Evolutionary conservation across 257 asterid species (phyloP).

Genomic region (Solanum raphanifolium): DNA sequence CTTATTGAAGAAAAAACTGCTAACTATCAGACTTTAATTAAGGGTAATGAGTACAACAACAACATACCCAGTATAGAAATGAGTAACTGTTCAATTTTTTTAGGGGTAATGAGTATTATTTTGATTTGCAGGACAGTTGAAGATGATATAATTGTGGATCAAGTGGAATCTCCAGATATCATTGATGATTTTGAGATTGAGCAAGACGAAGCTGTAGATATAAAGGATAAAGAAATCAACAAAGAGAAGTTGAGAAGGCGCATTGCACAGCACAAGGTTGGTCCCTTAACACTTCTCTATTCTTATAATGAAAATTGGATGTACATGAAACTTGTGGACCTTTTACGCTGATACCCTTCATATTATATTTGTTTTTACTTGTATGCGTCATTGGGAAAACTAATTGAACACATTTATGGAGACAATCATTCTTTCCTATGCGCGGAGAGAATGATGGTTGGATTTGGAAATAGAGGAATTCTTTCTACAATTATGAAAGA

Average conservation of each 20-base stretch:
- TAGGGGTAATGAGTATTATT: neutral
- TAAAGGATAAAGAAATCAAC: slow-evolving; percentile 82
- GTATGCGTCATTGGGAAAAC: neutral
- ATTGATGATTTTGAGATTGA: slow-evolving; percentile 89
- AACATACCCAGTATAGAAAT: neutral
- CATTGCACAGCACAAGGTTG: slow-evolving; percentile 65
- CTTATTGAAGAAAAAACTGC: neutral
- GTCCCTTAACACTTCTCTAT: neutral
- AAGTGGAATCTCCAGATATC: slow-evolving; percentile 71
- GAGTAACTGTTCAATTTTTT: neutral
- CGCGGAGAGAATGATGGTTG: neutral
- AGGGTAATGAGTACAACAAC: neutral
- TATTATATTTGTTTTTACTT: neutral
- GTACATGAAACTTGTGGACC: neutral
- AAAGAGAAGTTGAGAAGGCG: slow-evolving; percentile 83
- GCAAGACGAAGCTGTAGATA: slow-evolving; percentile 69
- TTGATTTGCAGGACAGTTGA: slow-evolving; percentile 67
- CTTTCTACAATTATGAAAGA: neutral
- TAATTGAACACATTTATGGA: neutral
- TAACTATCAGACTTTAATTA: neutral
- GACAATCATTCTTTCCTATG: neutral
- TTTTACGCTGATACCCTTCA: neutral
- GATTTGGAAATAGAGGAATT: neutral
- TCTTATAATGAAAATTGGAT: neutral
- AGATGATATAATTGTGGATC: slow-evolving; percentile 77